Evolutionary conservation across 306 rosid species (phyloP), one percentile per base, ranked within the genome.

Genomic region (Cucurbita moschata): DNA sequence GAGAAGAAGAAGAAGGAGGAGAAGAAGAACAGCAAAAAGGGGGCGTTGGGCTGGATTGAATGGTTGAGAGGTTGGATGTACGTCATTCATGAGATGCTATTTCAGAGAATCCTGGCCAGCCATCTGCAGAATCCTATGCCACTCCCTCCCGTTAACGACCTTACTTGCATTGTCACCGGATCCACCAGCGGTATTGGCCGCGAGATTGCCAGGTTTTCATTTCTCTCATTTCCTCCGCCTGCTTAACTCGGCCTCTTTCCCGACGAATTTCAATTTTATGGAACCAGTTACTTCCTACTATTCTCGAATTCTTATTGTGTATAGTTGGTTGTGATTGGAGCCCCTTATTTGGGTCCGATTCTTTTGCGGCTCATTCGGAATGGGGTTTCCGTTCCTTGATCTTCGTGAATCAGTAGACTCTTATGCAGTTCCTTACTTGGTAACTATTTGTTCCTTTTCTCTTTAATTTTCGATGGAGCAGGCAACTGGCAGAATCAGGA

Each of bases 131-230:
- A 94, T 59, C 98, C 98, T 37, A 77, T 90, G 89, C 91, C 96
- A 21, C 77, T 94, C 5, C 97, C 98, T 79, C 97, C 95, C 4
- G 21, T 87, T 74, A 85, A 87, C 59, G 94, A 90, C 23, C 86
- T 90, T 75, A 86, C 96, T 50, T 86, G 91, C 89, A 83, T 94
- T 72, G 97, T 90, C 77, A 94, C 97, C 16, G 98, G 98, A 59
- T 88, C 98, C 69, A 94, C 98, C 74, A 94, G 98, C 57, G 98
- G 98, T 75, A 94, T 94, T 46, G 98, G 98, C 80, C 85, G 85
- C 44, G 90, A 94, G 89, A 94, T 87, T 59, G 98, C 98, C 14
- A 90, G 97, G 97, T 92, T 56, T 16, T 7, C 52, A 26, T 37
- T 18, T 42, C 1, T 58, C 16, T 49, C 47, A 15, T 39, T 64